Evolutionary conservation across 1,139 yeast genomes (phyloP), one percentile per base, ranked within the genome.

Genomic region (Suhomyces taliae): DNA sequence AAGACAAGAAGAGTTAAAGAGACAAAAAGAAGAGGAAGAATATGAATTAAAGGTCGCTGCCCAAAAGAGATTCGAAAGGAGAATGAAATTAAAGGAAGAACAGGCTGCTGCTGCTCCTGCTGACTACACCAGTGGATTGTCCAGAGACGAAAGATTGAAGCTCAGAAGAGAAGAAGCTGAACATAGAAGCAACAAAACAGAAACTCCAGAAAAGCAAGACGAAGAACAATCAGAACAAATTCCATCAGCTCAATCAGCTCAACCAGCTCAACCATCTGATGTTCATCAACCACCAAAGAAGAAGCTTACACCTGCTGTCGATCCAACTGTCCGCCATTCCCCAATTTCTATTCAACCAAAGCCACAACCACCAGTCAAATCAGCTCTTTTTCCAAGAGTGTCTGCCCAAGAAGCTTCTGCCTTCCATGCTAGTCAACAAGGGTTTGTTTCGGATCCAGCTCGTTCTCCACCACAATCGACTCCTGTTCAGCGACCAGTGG

Each of bases 91-190:
- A 49, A 61, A 59, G 44, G 58, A 46, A 42, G 57, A 48, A 31
- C 53, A 54, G 49, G 47, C 57, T 51, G 15, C 41, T 12, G 35
- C 57, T 10, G 53, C 48, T 34, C 41, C 44, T 8, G 43, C 41
- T 41, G 67, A 61, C 40, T 59, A 56, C 43, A 57, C 68, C 1
- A 61, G 59, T 15, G 68, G 66, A 0, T 59, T 71, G 50, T 54
- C 68, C 1, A 66, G 82, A 54, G 78, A 72, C 39, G 80, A 76
- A 46, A 61, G 82, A 48, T 63, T 74, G 50, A 67, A 63, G 48
- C 62, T 67, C 50, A 65, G 80, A 49, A 62, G 52, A 39, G 19
- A 46, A 11, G 54, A 46, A 10, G 40, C 45, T 2, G 50, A 47
- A 10, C 36, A 31, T 12, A 32, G 36, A 8, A 34, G 3, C 9